These are phyloP conservation scores for Peterozyma toletana DNA, from an alignment of 805 yeast genomes.

Conservation along the genomic window DNA sequence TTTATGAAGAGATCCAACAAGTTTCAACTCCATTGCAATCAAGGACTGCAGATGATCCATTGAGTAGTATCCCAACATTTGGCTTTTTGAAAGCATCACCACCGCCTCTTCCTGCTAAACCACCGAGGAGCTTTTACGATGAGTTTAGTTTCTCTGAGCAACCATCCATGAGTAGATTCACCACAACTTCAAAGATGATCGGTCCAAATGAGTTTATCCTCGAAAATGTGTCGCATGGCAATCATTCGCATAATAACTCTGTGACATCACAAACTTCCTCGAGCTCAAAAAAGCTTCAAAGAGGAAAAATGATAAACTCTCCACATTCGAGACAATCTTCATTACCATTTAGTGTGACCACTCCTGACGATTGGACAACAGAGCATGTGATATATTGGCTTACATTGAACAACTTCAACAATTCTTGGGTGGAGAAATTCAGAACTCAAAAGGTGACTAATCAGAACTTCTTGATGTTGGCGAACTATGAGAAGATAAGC, in stretches of 20 bases:
- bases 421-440: slow-evolving; percentile 67
- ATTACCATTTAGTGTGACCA: slow-evolving; percentile 39
- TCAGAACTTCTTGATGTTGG: slow-evolving; percentile 54
- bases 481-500: slow-evolving; percentile 48
- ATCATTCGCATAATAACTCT: slow-evolving; percentile 6
- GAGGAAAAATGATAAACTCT: background rate
- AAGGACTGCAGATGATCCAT: too few species aligned
- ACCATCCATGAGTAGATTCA: too few species aligned
- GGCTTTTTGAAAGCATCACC: too few species aligned
- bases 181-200: slow-evolving; percentile 15
- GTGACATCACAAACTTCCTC: slow-evolving; percentile 2
- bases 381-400: slow-evolving; percentile 68
- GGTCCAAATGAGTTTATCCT: too few species aligned
- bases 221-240: too few species aligned
- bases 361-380: slow-evolving; percentile 63
- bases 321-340: slow-evolving; percentile 13
- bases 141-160: too few species aligned
- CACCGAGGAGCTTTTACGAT: too few species aligned
- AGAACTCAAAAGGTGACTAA: slow-evolving; percentile 50
- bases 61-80: too few species aligned
- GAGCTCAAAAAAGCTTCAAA: background rate
- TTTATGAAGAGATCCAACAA: too few species aligned
- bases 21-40: too few species aligned
- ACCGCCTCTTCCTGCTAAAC: too few species aligned
- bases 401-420: slow-evolving; percentile 58